Percentiles rank a stretch among this genome's conserved stretches.
Conservation (phyloP, 441 rosid genomes). For the Croton setiger region DNA sequence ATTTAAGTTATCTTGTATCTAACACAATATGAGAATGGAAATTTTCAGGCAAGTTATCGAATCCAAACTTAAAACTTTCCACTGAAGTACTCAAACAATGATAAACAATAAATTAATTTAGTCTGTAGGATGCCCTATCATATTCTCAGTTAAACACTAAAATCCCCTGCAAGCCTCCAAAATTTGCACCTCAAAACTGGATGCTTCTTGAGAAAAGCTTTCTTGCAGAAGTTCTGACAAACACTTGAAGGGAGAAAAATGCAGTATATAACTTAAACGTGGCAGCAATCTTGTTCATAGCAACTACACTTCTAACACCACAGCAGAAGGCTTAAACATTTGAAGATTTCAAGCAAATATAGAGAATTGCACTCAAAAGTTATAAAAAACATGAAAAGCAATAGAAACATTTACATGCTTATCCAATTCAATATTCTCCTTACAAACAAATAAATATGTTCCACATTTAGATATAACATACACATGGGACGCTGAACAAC, state of each 20-base stretch:
- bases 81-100: background rate
- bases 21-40: background rate
- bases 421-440: conserved; percentile 15
- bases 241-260: no score
- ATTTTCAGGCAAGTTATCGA: background rate
- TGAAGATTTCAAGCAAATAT: background rate
- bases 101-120: background rate
- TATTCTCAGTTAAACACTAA: background rate
- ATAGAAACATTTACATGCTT: background rate
- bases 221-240: no score
- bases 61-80: background rate
- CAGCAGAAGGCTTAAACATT: background rate
- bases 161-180: background rate
- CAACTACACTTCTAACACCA: background rate
- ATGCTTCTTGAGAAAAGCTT: background rate
- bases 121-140: background rate
- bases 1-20: background rate
- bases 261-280: background rate
- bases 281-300: background rate
- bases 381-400: background rate
- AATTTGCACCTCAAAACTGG: background rate
- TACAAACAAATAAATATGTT: background rate
- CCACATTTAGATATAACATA: background rate
- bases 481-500: background rate
- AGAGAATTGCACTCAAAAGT: background rate